phyloP scores from a whole-genome alignment of 176 grass and related monocot genomes.

The Thinopyrum elongatum region DNA sequence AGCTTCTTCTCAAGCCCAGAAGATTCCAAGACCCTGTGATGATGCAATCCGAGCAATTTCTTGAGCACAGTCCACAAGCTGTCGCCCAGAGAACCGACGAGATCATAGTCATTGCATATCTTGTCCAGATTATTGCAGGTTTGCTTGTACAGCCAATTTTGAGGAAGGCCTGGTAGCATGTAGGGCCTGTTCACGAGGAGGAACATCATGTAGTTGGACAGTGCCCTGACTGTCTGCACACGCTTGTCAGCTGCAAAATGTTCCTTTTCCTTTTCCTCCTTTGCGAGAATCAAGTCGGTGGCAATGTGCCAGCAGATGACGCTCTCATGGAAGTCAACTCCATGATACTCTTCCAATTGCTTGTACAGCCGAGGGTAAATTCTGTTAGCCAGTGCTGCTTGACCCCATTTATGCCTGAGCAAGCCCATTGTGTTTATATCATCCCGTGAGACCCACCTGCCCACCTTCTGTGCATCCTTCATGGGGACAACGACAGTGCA shows the following conservation, averaged over 20 bases:
- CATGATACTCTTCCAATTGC: not conserved
- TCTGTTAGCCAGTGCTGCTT: not conserved
- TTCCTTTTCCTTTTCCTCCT: not conserved
- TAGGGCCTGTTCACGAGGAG: not conserved
- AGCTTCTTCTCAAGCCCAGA: not conserved
- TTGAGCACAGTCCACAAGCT: not conserved
- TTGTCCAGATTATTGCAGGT: not conserved
- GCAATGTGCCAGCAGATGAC: constrained; percentile 15
- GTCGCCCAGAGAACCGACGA: not conserved
- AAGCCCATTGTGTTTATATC: not conserved
- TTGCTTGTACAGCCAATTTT: too few relatives aligned
- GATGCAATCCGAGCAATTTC: not conserved
- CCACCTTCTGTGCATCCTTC: not conserved
- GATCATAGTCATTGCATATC: not conserved
- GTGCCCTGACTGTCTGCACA: not conserved
- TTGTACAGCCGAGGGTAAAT: not conserved
- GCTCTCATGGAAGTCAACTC: constrained; percentile 16
- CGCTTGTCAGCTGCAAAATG: too few relatives aligned
- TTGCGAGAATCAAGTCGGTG: not conserved
- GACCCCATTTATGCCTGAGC: constrained; percentile 8
- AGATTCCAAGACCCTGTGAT: not conserved
- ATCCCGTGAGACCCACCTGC: not conserved
- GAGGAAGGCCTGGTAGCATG: not conserved
- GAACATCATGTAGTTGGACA: not conserved
- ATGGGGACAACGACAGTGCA: not conserved